Conservation (phyloP, 225 moss, liverwort and hornwort species). For the Physcomitrium patens region DNA sequence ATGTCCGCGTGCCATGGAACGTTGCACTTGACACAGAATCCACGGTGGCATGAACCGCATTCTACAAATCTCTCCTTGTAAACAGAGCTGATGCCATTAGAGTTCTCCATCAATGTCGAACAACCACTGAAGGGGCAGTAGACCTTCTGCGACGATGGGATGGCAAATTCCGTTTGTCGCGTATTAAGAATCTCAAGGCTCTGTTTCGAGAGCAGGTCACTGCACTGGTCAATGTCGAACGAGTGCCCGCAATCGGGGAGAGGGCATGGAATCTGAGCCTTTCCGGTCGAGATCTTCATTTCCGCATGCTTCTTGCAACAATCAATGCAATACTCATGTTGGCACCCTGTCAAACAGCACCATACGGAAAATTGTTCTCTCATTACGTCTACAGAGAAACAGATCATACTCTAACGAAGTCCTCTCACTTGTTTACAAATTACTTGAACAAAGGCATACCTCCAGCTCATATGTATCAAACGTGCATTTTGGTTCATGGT, state of each 20-base stretch:
- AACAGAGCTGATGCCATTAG: background rate
- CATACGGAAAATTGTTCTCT: background rate
- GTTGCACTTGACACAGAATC: slow-evolving; percentile 48
- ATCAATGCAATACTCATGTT: slow-evolving; percentile 42
- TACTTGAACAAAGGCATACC: too few relatives aligned
- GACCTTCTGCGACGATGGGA: slow-evolving; percentile 34
- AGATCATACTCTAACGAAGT: too few relatives aligned
- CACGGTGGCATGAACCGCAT: slow-evolving; percentile 40
- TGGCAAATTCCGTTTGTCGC: slow-evolving; percentile 51
- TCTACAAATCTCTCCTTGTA: slow-evolving; percentile 32
- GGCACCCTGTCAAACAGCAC: slow-evolving; percentile 36
- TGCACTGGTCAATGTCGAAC: slow-evolving; percentile 36
- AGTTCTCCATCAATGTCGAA: slow-evolving; percentile 48
- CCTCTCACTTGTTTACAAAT: too few relatives aligned
- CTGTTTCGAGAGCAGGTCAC: slow-evolving; percentile 26
- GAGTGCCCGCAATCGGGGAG: slow-evolving; percentile 9
- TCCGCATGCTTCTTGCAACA: slow-evolving; percentile 50
- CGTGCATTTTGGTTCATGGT: too few relatives aligned
- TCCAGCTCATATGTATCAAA: too few relatives aligned
- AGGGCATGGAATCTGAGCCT: slow-evolving; percentile 42
- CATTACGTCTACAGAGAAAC: background rate
- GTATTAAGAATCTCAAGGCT: slow-evolving; percentile 39
- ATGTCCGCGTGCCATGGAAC: slow-evolving; percentile 46
- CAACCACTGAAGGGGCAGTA: slow-evolving; percentile 52
- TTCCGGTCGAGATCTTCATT: slow-evolving; percentile 31